phyloP scores from a whole-genome alignment of 768 basidiomycete species.

The Lanmaoa pseudosensibilis region DNA sequence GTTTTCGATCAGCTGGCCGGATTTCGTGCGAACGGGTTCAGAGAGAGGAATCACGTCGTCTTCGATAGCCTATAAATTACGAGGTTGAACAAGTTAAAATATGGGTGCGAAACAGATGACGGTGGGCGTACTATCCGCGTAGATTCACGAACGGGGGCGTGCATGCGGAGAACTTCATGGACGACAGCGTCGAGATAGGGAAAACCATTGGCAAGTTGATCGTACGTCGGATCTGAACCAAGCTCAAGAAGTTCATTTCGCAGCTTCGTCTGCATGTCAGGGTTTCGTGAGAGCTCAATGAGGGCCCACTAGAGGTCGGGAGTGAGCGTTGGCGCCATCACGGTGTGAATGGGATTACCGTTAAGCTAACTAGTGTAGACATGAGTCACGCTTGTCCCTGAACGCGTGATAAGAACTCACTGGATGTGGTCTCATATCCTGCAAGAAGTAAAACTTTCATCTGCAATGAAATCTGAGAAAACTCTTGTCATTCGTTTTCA shows the following conservation, averaged over 20 bases:
- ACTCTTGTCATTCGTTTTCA: too few relatives aligned
- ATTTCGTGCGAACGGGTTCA: slow-evolving; percentile 43
- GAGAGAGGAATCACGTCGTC: slow-evolving; percentile 63
- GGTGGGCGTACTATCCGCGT: slow-evolving; percentile 6
- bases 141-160: slow-evolving; percentile 37
- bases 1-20: slow-evolving; percentile 39
- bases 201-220: slow-evolving; percentile 48
- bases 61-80: slow-evolving; percentile 42
- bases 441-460: slow-evolving; percentile 24
- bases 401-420: slow-evolving; percentile 6
- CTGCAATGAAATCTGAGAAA: slow-evolving; percentile 3
- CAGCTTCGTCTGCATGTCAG: slow-evolving; percentile 46
- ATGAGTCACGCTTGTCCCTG: neutral
- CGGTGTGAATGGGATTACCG: slow-evolving; percentile 4
- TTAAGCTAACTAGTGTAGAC: slow-evolving; percentile 17
- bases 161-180: slow-evolving; percentile 46
- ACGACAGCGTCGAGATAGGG: slow-evolving; percentile 57
- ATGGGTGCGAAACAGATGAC: neutral
- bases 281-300: slow-evolving; percentile 50
- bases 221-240: slow-evolving; percentile 48
- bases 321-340: neutral
- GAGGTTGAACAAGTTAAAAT: neutral
- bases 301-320: slow-evolving; percentile 48
- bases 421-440: slow-evolving; percentile 25
- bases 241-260: slow-evolving; percentile 50